These are phyloP conservation scores for Nevesoporus exiguus DNA, from an alignment of 768 basidiomycete genomes.

Conservation along the genomic window DNA sequence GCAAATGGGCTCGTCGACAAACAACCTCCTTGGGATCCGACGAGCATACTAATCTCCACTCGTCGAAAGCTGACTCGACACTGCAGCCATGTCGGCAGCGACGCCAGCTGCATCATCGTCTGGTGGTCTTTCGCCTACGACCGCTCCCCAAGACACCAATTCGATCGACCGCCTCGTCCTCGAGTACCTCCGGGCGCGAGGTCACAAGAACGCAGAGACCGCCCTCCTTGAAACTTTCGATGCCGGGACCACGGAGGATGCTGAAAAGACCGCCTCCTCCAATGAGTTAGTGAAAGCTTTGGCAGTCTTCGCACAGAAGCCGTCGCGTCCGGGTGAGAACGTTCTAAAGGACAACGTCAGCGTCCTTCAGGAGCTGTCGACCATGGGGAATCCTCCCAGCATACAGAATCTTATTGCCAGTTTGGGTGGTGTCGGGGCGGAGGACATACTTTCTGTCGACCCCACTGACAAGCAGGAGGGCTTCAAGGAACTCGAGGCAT, in stretches of 20 bases:
- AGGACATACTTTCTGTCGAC: constrained; percentile 77
- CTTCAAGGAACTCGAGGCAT: constrained; percentile 78
- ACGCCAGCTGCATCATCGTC: constrained; percentile 37
- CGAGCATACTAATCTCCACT: neutral
- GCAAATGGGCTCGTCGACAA: neutral
- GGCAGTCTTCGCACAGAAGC: constrained; percentile 68
- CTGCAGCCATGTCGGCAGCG: constrained; percentile 25
- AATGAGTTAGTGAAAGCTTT: constrained; percentile 56
- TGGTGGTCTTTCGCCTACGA: constrained; percentile 31
- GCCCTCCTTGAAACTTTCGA: constrained; percentile 41
- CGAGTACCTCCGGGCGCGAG: constrained; percentile 47
- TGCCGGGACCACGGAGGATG: constrained; percentile 30
- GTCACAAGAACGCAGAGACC: constrained; percentile 44
- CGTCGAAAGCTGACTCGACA: neutral
- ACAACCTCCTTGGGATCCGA: too few relatives aligned
- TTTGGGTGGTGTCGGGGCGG: constrained; percentile 75
- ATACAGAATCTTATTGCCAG: constrained; percentile 76
- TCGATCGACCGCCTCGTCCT: constrained; percentile 40
- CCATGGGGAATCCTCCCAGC: constrained; percentile 66
- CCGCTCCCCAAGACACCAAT: constrained; percentile 28
- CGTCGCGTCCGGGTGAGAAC: constrained; percentile 65
- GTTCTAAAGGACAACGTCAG: constrained; percentile 61
- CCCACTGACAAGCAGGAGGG: constrained; percentile 86
- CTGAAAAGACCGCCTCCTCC: constrained; percentile 39
- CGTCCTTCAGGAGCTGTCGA: constrained; percentile 64